A percentile compares a stretch with the other conserved stretches of the same genome.
Evolutionary conservation across 495 filamentous ascomycete species (phyloP).

Genomic region (Podospora sp.): DNA sequence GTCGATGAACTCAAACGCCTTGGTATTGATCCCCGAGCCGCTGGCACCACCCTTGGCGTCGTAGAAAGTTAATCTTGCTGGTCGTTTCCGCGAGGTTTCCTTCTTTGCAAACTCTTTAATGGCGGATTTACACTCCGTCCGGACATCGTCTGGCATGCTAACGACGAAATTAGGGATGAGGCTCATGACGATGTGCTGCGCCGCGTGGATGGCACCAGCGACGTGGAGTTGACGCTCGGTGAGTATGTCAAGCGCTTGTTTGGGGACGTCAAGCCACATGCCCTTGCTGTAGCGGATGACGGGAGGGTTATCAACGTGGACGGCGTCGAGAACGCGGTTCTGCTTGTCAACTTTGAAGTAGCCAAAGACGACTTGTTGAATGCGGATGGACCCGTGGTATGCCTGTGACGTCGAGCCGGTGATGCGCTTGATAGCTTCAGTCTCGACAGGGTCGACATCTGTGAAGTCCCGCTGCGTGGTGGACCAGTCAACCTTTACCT

Average conservation of each 20-base stretch:
- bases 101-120: constrained; percentile 76
- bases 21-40: constrained; percentile 82
- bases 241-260: constrained; percentile 75
- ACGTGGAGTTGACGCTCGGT: constrained; percentile 71
- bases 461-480: constrained; percentile 93
- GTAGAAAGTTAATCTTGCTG: constrained; percentile 90
- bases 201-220: constrained; percentile 90
- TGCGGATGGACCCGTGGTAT: constrained; percentile 81
- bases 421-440: constrained; percentile 76
- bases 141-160: constrained; percentile 79
- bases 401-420: constrained; percentile 54
- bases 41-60: constrained; percentile 86
- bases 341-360: constrained; percentile 92
- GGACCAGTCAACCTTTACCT: constrained; percentile 93
- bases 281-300: constrained; percentile 82
- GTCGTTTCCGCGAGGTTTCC: constrained; percentile 69
- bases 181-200: constrained; percentile 85
- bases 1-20: constrained; percentile 92
- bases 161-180: constrained; percentile 90
- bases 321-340: constrained; percentile 80
- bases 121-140: constrained; percentile 86
- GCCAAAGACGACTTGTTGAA: constrained; percentile 85
- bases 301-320: constrained; percentile 90
- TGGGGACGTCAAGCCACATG: constrained; percentile 95
- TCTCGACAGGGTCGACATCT: constrained; percentile 88